phyloP scores from a whole-genome alignment of 176 grass and related monocot genomes.

The Panicum miliaceum region DNA sequence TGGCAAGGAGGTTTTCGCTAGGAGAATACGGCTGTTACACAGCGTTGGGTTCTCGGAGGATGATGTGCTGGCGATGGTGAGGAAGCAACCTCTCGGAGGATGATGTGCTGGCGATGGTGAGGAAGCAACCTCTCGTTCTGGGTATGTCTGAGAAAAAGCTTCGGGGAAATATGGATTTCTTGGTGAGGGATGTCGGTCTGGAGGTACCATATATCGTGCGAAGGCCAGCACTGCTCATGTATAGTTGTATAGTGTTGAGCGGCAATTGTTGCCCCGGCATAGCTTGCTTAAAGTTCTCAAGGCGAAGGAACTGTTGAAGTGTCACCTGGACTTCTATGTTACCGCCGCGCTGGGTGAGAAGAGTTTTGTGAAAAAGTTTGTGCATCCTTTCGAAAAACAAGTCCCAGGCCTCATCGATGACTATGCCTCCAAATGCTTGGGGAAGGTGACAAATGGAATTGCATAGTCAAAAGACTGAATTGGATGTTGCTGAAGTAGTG shows the following conservation, averaged over 20 bases:
- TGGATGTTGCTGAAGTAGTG: background rate
- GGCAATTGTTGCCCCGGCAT: constrained; percentile 47
- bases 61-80: background rate
- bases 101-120: background rate
- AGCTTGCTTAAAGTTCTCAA: constrained; percentile 48
- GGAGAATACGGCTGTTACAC: background rate
- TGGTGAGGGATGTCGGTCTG: constrained; percentile 32
- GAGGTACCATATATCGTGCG: constrained; percentile 31
- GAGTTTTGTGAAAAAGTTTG: constrained; percentile 46
- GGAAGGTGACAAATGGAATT: constrained; percentile 9
- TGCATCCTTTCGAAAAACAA: constrained; percentile 27
- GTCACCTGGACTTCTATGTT: constrained; percentile 10
- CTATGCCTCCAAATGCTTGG: constrained; percentile 19
- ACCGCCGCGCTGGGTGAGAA: background rate
- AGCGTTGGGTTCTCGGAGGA: background rate
- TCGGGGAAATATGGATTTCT: background rate
- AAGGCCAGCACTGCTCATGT: constrained; percentile 43
- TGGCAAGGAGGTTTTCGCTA: background rate
- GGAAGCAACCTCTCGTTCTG: background rate
- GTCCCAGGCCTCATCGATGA: constrained; percentile 22
- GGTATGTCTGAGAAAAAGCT: background rate
- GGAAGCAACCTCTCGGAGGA: background rate
- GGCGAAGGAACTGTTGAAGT: constrained; percentile 20
- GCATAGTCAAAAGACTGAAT: background rate
- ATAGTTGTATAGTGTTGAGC: constrained; percentile 60